Evolutionary conservation across 345 rosid genomes (phyloP).

Genomic region (Noccaea bulbosa): DNA sequence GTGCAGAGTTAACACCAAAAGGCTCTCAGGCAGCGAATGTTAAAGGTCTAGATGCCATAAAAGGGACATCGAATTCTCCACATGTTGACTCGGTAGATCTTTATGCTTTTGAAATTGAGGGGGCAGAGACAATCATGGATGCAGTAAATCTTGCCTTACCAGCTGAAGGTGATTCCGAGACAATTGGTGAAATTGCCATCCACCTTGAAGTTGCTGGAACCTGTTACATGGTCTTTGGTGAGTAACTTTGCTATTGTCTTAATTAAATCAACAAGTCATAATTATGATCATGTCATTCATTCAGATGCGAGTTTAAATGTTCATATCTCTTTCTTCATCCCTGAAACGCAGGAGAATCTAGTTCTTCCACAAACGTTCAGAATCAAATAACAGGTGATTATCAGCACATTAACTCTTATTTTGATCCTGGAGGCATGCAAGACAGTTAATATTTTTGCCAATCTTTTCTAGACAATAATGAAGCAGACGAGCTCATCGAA

Average conservation of each 20-base stretch:
- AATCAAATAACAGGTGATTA: too few species aligned
- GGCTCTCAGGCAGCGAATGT: slow-evolving; percentile 2
- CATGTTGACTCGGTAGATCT: background rate
- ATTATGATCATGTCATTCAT: background rate
- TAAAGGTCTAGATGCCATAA: slow-evolving; percentile 1
- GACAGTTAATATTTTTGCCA: background rate
- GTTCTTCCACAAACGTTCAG: background rate
- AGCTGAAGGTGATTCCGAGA: background rate
- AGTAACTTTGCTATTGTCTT: slow-evolving; percentile 11
- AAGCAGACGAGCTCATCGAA: slow-evolving; percentile 11
- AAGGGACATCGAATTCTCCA: slow-evolving; percentile 17
- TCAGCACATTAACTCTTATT: too few species aligned
- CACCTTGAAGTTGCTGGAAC: slow-evolving; percentile 8
- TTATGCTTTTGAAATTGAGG: background rate
- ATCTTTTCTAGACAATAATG: slow-evolving; percentile 15
- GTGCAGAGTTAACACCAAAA: slow-evolving; percentile 4
- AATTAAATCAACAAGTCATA: background rate
- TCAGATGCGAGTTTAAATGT: background rate
- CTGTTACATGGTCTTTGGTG: slow-evolving; percentile 37
- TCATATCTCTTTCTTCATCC: slow-evolving; percentile 12
- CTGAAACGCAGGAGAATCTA: slow-evolving; percentile 16
- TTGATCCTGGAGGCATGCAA: too few species aligned
- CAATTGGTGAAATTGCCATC: background rate
- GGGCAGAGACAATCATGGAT: background rate
- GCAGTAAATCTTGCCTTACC: background rate